A percentile compares a stretch with the other conserved stretches of the same genome.
Evolutionary conservation across 129 eudicot genomes (phyloP).

Genomic region (Centrapalus pauciflorus): DNA sequence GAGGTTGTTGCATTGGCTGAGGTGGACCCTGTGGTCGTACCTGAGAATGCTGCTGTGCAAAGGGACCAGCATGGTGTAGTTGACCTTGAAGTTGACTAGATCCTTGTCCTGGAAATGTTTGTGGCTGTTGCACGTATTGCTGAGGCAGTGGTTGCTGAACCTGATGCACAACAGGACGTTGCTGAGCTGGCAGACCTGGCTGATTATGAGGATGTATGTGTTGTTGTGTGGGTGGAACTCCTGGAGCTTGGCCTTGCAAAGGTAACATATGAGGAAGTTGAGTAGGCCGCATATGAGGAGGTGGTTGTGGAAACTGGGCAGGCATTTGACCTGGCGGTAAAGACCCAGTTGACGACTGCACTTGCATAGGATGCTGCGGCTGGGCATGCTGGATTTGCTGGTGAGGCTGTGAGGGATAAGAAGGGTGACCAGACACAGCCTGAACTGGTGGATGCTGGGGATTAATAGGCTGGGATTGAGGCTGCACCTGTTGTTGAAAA

Average conservation of each 20-base stretch:
- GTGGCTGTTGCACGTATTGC: slow-evolving; percentile 59
- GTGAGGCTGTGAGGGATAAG: slow-evolving; percentile 53
- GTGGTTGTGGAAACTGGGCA: slow-evolving; percentile 60
- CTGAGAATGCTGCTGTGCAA: slow-evolving; percentile 54
- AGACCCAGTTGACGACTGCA: slow-evolving; percentile 37
- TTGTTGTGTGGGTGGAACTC: slow-evolving; percentile 35
- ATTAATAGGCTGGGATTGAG: slow-evolving; percentile 32
- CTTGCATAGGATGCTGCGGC: slow-evolving; percentile 42
- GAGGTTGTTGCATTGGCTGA: slow-evolving; percentile 44
- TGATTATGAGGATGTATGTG: slow-evolving; percentile 46
- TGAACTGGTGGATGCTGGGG: slow-evolving; percentile 32
- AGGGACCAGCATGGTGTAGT: slow-evolving; percentile 34
- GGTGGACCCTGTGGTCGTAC: slow-evolving; percentile 56
- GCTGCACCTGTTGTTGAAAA: slow-evolving; percentile 20
- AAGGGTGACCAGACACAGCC: slow-evolving; percentile 46
- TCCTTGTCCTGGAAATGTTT: slow-evolving; percentile 42
- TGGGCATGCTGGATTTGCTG: slow-evolving; percentile 54
- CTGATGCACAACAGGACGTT: slow-evolving; percentile 55
- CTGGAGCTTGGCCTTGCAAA: slow-evolving; percentile 38
- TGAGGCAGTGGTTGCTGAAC: slow-evolving; percentile 53
- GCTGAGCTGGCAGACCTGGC: slow-evolving; percentile 40
- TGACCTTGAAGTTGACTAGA: slow-evolving; percentile 37
- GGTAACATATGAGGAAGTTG: slow-evolving; percentile 41
- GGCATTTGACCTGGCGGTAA: slow-evolving; percentile 38
- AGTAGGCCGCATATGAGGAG: slow-evolving; percentile 53